Conservation (phyloP, 108 stramenopile genomes). For the Pelagomonas calceolata region DNA sequence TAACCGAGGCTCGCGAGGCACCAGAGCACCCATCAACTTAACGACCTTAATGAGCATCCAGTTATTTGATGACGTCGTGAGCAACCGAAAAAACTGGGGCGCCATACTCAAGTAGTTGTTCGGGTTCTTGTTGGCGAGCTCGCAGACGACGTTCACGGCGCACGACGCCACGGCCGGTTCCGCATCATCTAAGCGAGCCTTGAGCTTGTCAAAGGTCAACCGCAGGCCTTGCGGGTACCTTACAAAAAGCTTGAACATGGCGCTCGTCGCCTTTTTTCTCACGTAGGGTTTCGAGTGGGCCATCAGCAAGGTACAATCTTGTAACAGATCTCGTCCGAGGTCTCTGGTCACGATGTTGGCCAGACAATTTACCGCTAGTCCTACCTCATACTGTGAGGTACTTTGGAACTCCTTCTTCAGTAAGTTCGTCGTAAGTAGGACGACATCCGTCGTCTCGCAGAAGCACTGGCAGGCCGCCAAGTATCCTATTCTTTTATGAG, state of each 20-base stretch:
- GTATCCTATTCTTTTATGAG: conserved; percentile 86
- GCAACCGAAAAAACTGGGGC: conserved; percentile 87
- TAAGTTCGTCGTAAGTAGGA: conserved; percentile 88
- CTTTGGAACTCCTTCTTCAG: conserved; percentile 87
- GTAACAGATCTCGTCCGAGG: conserved; percentile 75
- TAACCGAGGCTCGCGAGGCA: conserved; percentile 91
- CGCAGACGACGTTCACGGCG: conserved; percentile 97
- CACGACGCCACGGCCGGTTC: conserved; percentile 84
- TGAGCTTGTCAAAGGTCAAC: conserved; percentile 81
- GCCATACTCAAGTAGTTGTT: conserved; percentile 92
- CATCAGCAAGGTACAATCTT: conserved; percentile 70
- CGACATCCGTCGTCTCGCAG: conserved; percentile 84
- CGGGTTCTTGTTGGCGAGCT: conserved; percentile 90
- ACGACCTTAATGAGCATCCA: conserved; percentile 99
- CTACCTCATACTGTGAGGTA: conserved; percentile 79
- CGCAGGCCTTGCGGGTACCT: conserved; percentile 98
- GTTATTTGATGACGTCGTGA: conserved; percentile 88
- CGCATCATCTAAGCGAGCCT: conserved; percentile 72
- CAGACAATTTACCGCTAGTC: conserved; percentile 89
- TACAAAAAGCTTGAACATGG: conserved; percentile 90
- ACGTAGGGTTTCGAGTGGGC: conserved; percentile 79
- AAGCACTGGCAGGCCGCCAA: conserved; percentile 88
- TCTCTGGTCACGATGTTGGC: conserved; percentile 93
- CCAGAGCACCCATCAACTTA: conserved; percentile 85
- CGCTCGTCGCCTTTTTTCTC: conserved; percentile 89